A percentile compares a stretch with the other conserved stretches of the same genome.
These are phyloP conservation scores for Colletotrichum tamarilloi DNA, from an alignment of 2,329 filamentous ascomycete genomes.

Conservation along the genomic window DNA sequence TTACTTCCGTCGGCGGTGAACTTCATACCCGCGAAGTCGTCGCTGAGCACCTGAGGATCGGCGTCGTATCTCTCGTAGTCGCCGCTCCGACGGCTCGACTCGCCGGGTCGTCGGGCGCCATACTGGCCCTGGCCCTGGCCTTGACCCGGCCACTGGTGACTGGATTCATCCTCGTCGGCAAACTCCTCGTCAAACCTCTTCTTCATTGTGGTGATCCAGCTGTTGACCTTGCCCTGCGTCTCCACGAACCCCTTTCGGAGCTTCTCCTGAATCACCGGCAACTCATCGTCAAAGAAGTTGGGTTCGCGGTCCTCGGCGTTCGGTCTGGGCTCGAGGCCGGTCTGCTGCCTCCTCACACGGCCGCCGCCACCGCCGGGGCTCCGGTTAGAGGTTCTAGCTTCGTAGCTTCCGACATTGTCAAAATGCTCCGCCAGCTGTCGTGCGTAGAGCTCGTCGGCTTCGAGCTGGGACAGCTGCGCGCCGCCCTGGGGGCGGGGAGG, in stretches of 20 bases:
- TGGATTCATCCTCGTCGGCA: conserved; percentile 72
- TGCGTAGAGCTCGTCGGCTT: conserved; percentile 91
- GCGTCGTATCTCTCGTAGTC: conserved; percentile 95
- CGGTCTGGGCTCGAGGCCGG: conserved; percentile 58
- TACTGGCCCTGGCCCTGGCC: conserved; percentile 39
- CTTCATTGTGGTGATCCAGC: conserved; percentile 90
- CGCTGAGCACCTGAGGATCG: conserved; percentile 88
- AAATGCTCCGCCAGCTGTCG: conserved; percentile 94
- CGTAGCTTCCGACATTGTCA: conserved; percentile 71
- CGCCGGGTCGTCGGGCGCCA: conserved; percentile 62
- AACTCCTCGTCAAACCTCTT: conserved; percentile 95
- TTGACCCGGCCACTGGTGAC: conserved; percentile 47
- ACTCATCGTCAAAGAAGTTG: conserved; percentile 95
- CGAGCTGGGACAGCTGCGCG: conserved; percentile 79
- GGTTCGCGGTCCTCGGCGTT: conserved; percentile 77
- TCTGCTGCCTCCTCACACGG: conserved; percentile 44
- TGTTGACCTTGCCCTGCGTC: conserved; percentile 92
- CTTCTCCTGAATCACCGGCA: conserved; percentile 92
- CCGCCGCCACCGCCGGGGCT: conserved; percentile 41
- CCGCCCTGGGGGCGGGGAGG: conserved; percentile 79
- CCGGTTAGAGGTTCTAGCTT: conserved; percentile 64
- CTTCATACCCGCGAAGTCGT: conserved; percentile 84
- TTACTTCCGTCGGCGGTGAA: conserved; percentile 72
- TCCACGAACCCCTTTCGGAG: conserved; percentile 94
- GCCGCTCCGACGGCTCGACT: conserved; percentile 77